Evolutionary conservation across 2,329 filamentous ascomycete genomes (phyloP).

Genomic region (Pseudophaeomoniella oleicola): DNA sequence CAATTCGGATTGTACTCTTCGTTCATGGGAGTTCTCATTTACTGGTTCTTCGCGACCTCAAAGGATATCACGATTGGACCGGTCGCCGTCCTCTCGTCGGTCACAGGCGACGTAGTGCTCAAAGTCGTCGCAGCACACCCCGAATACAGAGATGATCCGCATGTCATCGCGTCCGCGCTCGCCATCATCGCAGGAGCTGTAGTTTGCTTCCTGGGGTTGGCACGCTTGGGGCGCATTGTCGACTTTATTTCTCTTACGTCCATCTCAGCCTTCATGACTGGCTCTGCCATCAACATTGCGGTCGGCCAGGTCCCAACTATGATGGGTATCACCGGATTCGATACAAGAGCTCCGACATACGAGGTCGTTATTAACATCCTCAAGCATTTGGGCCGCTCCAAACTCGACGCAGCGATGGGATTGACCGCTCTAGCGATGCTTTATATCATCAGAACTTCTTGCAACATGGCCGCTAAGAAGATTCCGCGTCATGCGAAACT

Average conservation of each 20-base stretch:
- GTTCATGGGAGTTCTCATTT: constrained; percentile 87
- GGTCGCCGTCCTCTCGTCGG: constrained; percentile 86
- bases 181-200: constrained; percentile 66
- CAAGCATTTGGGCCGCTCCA: constrained; percentile 51
- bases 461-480: constrained; percentile 52
- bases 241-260: constrained; percentile 84
- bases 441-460: constrained; percentile 56
- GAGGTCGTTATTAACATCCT: constrained; percentile 69
- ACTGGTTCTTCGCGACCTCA: constrained; percentile 96
- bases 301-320: constrained; percentile 69
- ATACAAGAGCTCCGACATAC: constrained; percentile 67
- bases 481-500: constrained; percentile 55
- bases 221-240: constrained; percentile 76
- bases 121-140: constrained; percentile 45
- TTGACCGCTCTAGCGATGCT: constrained; percentile 67
- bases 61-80: constrained; percentile 98
- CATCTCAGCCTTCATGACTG: constrained; percentile 93
- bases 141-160: constrained; percentile 35
- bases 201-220: constrained; percentile 62
- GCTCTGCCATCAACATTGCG: constrained; percentile 78
- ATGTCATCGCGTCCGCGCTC: constrained; percentile 63
- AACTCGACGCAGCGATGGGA: constrained; percentile 75
- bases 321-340: constrained; percentile 63
- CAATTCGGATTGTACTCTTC: constrained; percentile 88
- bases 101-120: constrained; percentile 68